phyloP scores from a whole-genome alignment of 352 stramenopile genomes.

The Globisporangium camurandrum region DNA sequence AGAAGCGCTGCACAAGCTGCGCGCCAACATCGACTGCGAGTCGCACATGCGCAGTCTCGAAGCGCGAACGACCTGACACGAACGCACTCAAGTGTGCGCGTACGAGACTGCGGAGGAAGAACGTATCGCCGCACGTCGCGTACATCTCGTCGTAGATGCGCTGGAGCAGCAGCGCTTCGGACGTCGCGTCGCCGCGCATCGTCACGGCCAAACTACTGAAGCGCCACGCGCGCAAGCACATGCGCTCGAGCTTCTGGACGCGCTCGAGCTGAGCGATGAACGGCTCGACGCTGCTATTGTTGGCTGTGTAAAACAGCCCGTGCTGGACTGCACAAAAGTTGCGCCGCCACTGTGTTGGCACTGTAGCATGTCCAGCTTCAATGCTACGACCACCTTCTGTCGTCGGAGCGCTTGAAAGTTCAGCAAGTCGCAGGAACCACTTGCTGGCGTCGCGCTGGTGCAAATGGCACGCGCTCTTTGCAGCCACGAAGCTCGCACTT shows the following conservation, averaged over 20 bases:
- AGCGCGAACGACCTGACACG: slow-evolving; percentile 13
- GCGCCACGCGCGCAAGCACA: slow-evolving; percentile 51
- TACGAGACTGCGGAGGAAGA: slow-evolving; percentile 41
- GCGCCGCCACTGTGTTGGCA: slow-evolving; percentile 8
- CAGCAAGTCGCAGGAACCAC: slow-evolving; percentile 23
- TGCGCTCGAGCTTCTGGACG: slow-evolving; percentile 49
- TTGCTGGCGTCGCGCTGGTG: slow-evolving; percentile 15
- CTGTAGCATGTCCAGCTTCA: no score
- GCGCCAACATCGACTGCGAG: slow-evolving; percentile 18
- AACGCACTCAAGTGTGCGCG: slow-evolving; percentile 45
- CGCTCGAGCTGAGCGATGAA: slow-evolving; percentile 35
- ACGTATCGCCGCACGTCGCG: slow-evolving; percentile 32
- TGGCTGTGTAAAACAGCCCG: no score
- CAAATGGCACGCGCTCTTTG: slow-evolving; percentile 13
- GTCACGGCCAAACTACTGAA: slow-evolving; percentile 32
- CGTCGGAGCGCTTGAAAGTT: not conserved
- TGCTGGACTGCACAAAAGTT: slow-evolving; percentile 31
- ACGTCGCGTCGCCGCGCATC: slow-evolving; percentile 33
- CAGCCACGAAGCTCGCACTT: slow-evolving; percentile 23
- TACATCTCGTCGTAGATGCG: slow-evolving; percentile 39
- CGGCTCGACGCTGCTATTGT: slow-evolving; percentile 17
- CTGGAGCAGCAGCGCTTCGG: slow-evolving; percentile 50
- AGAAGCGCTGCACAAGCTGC: slow-evolving; percentile 32
- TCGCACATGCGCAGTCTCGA: slow-evolving; percentile 32
- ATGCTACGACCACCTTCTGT: no score